Evolutionary conservation across 805 yeast genomes (phyloP), one percentile per base, ranked within the genome.

Genomic region (Saccharomycopsis malanga): DNA sequence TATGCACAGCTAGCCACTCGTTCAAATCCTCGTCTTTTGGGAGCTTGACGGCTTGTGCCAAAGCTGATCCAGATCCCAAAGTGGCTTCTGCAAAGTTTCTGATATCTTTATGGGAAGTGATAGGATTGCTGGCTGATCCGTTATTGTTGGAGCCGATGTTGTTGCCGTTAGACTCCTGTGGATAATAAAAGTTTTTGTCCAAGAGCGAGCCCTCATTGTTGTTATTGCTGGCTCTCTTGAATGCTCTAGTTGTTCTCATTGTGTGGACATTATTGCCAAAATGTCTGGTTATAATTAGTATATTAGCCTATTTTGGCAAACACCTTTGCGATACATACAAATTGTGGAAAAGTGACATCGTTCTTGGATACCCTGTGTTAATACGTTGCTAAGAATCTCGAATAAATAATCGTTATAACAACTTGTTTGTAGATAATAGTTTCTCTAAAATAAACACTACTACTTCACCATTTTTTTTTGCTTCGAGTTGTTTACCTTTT

Each of bases 1-100:
- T 93, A 62, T 91, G 96, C 10, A 89, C 95, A 0, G 98, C 98
- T 48, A 91, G 66, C 98, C 98, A 91, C 63, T 91, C 98, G 57
- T 83, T 82, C 46, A 80, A 61, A 58, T 87, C 93, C 64, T 91
- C 98, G 52, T 93, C 98, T 56, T 77, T 84, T 15, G 98, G 98
- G 24, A 93, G 70, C 60, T 84, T 84, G 20, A 91, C 98, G 0
- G 98, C 98, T 63, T 87, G 95, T 22, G 85, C 84, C 54, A 93
- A 71, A 2, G 89, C 89, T 27, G 91, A 81, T 30, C 91, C 95
- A 0, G 96, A 83, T 0, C 98, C 98, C 43, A 93, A 70, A 0
- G 98, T 91, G 38, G 94, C 88, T 61, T 91, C 98, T 0, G 96
- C 98, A 58, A 88, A 87, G 58, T 73, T 80, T 51, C 95, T 76